Evolutionary conservation across 2,329 filamentous ascomycete genomes (phyloP).

Genomic region (Ramularia endophylla): DNA sequence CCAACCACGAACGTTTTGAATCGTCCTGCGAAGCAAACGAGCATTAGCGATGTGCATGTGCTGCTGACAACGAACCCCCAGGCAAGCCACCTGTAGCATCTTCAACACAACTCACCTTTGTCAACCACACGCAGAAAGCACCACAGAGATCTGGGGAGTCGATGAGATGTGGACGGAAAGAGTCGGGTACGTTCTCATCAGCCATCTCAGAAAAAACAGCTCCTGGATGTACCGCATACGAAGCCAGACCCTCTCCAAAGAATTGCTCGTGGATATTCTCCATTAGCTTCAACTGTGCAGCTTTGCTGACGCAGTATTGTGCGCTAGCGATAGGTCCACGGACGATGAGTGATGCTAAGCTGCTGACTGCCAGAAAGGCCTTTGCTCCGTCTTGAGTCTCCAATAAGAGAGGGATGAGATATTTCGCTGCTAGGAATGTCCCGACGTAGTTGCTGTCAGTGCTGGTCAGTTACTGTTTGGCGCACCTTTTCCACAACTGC

Average conservation of each 20-base stretch:
- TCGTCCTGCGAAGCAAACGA: too few relatives aligned
- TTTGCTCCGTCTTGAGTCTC: conserved; percentile 17
- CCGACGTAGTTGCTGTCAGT: conserved; percentile 22
- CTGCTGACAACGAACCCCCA: too few relatives aligned
- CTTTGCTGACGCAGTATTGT: conserved; percentile 35
- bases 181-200: conserved; percentile 29
- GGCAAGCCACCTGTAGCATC: too few relatives aligned
- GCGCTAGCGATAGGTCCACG: conserved; percentile 37
- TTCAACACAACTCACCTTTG: conserved; percentile 14
- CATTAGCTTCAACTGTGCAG: conserved; percentile 33
- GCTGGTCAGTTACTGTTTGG: too few relatives aligned
- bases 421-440: conserved; percentile 26
- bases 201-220: conserved; percentile 34
- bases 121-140: conserved; percentile 31
- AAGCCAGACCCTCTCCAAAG: conserved; percentile 22
- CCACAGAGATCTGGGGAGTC: conserved; percentile 32
- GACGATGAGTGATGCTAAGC: conserved; percentile 28
- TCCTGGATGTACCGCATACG: conserved; percentile 33
- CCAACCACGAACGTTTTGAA: conserved; percentile 32
- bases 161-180: conserved; percentile 17
- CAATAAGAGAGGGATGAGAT: conserved; percentile 22
- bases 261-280: conserved; percentile 37
- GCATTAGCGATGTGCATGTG: too few relatives aligned
- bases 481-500: too few relatives aligned
- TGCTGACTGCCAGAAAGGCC: conserved; percentile 32